Percentiles rank a stretch among this genome's conserved stretches.
Evolutionary conservation across 2,329 filamentous ascomycete species (phyloP).

Genomic region (Periconia macrospinosa): DNA sequence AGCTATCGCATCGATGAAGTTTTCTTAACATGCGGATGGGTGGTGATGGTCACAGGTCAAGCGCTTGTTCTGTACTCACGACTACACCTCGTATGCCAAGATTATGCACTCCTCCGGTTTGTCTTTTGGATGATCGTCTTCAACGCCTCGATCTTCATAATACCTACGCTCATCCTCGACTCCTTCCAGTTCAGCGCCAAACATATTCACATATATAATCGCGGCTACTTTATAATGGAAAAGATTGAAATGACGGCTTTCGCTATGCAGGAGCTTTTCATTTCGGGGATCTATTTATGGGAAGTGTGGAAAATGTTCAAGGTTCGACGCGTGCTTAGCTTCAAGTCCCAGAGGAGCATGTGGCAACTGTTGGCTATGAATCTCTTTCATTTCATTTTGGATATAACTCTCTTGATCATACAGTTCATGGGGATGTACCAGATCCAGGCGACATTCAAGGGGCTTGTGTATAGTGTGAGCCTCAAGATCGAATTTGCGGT

Average conservation of each 20-base stretch:
- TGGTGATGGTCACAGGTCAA: conserved; percentile 62
- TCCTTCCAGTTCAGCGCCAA: background rate
- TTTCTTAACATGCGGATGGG: conserved; percentile 45
- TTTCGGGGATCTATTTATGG: conserved; percentile 16
- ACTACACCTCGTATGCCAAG: conserved; percentile 57
- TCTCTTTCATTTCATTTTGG: conserved; percentile 12
- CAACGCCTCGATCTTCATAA: conserved; percentile 50
- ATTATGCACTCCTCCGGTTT: conserved; percentile 43
- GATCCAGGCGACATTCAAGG: conserved; percentile 35
- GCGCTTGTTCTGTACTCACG: conserved; percentile 63
- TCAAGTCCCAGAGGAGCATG: conserved; percentile 12
- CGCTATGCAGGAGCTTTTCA: conserved; percentile 36
- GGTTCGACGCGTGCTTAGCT: conserved; percentile 10
- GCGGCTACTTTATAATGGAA: conserved; percentile 16
- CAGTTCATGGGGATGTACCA: conserved; percentile 17
- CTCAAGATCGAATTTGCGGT: conserved; percentile 57
- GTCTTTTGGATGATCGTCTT: conserved; percentile 54
- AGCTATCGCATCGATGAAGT: background rate
- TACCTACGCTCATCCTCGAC: conserved; percentile 53
- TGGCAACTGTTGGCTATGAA: conserved; percentile 20
- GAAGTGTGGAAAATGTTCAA: conserved; percentile 9
- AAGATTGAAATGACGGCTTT: conserved; percentile 42
- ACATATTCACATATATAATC: background rate
- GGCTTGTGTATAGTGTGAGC: conserved; percentile 46
- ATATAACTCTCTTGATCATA: conserved; percentile 11